These are phyloP conservation scores for Alternaria gansuensis DNA, from an alignment of 2,329 filamentous ascomycete genomes.

Conservation along the genomic window DNA sequence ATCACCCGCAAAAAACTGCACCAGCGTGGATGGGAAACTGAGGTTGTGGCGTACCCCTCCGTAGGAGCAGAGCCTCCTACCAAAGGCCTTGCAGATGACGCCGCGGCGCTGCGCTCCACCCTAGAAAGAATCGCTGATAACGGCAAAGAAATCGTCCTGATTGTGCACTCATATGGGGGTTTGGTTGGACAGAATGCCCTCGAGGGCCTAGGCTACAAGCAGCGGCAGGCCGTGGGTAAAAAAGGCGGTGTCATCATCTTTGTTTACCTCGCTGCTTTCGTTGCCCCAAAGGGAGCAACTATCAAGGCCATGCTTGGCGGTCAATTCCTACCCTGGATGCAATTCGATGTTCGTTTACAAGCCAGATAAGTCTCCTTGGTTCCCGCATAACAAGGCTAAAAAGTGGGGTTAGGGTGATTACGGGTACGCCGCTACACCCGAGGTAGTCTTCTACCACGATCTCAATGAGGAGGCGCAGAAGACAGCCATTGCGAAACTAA, in stretches of 20 bases:
- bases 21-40: constrained; percentile 11
- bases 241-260: constrained; percentile 10
- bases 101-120: constrained; percentile 5
- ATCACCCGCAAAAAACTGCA: constrained; percentile 8
- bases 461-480: constrained; percentile 1
- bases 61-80: constrained; percentile 14
- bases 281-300: constrained; percentile 9
- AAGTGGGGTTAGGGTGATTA: not conserved
- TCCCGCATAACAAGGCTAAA: not conserved
- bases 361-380: not conserved
- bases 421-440: not conserved
- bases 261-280: constrained; percentile 12
- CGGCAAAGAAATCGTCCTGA: constrained; percentile 9
- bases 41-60: constrained; percentile 10
- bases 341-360: constrained; percentile 8
- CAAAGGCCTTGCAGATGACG: constrained; percentile 12
- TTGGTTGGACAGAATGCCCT: constrained; percentile 12
- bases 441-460: constrained; percentile 10
- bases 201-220: not conserved
- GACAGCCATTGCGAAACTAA: constrained; percentile 4
- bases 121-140: constrained; percentile 7
- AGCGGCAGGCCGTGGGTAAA: constrained; percentile 7
- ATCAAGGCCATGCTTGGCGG: constrained; percentile 8
- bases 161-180: constrained; percentile 15
- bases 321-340: constrained; percentile 10